Conservation (phyloP, 129 eudicot genomes). For the Scalesia atractyloides region DNA sequence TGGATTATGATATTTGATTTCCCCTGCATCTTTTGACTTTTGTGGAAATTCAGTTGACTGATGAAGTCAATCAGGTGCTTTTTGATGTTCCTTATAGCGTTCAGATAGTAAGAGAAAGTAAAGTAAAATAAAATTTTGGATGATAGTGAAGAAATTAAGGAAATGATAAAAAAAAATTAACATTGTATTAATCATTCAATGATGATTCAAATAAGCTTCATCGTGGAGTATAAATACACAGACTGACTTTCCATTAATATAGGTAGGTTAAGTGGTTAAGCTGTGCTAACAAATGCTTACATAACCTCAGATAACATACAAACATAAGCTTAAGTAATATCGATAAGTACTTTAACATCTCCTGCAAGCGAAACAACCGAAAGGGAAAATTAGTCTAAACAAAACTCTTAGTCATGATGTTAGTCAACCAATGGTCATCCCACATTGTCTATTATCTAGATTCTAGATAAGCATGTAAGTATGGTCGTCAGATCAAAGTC, state of each 20-base stretch:
- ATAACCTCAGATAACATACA: not conserved
- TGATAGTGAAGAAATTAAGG: not conserved
- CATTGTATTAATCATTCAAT: not conserved
- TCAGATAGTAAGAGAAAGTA: too few relatives aligned
- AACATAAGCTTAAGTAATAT: not conserved
- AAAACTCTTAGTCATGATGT: not conserved
- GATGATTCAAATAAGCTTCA: not conserved
- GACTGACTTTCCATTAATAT: not conserved
- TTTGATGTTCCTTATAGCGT: not conserved
- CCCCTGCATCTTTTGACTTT: not conserved
- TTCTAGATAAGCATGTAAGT: too few relatives aligned
- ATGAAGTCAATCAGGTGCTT: not conserved
- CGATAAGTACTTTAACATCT: not conserved
- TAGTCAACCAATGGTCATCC: not conserved
- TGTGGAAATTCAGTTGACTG: slow-evolving; percentile 4
- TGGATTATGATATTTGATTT: slow-evolving; percentile 21
- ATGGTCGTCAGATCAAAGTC: too few relatives aligned
- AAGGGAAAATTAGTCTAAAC: not conserved
- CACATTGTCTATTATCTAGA: too few relatives aligned
- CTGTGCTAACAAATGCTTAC: not conserved
- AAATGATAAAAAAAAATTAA: not conserved
- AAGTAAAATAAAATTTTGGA: not conserved
- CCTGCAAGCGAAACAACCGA: not conserved
- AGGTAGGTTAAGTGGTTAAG: not conserved
- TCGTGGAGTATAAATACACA: not conserved